Percentiles rank a stretch among this genome's conserved stretches.
Conservation (phyloP, 805 yeast species). For the Dipodascopsis tothii region DNA sequence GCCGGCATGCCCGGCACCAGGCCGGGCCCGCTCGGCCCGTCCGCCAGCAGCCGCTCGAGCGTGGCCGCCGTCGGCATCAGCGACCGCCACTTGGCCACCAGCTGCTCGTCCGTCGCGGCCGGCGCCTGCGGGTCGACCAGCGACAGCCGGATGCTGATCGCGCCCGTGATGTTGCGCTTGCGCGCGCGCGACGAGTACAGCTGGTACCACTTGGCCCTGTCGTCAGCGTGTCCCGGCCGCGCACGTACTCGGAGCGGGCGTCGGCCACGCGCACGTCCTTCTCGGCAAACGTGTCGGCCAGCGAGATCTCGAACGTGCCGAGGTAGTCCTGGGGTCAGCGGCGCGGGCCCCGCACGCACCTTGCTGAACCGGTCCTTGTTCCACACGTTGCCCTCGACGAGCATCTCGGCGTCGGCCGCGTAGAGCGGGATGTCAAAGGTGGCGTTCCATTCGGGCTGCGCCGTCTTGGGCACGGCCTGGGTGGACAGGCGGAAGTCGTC, state of each 20-base stretch:
- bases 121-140: slow-evolving; percentile 13
- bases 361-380: slow-evolving; percentile 26
- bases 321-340: slow-evolving; percentile 10
- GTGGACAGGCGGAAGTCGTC: slow-evolving; percentile 32
- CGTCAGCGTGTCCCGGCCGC: too few relatives aligned
- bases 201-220: slow-evolving; percentile 12
- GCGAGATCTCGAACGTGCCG: slow-evolving; percentile 19
- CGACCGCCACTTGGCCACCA: slow-evolving; percentile 9
- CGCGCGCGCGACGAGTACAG: slow-evolving; percentile 11
- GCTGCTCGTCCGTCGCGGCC: slow-evolving; percentile 4
- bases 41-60: too few relatives aligned
- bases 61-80: too few relatives aligned
- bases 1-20: too few relatives aligned
- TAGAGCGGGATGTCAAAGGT: slow-evolving; percentile 42
- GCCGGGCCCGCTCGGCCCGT: too few relatives aligned
- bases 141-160: slow-evolving; percentile 6
- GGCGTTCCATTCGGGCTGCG: slow-evolving; percentile 76
- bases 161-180: slow-evolving; percentile 10
- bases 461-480: slow-evolving; percentile 57
- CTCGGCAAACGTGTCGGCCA: slow-evolving; percentile 8
- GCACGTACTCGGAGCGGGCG: too few relatives aligned
- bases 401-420: slow-evolving; percentile 7
- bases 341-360: slow-evolving; percentile 4
- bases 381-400: slow-evolving; percentile 26
- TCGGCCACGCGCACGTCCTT: not conserved